phyloP scores from a whole-genome alignment of 176 grass and related monocot genomes.

The Aechmea fasciata region DNA sequence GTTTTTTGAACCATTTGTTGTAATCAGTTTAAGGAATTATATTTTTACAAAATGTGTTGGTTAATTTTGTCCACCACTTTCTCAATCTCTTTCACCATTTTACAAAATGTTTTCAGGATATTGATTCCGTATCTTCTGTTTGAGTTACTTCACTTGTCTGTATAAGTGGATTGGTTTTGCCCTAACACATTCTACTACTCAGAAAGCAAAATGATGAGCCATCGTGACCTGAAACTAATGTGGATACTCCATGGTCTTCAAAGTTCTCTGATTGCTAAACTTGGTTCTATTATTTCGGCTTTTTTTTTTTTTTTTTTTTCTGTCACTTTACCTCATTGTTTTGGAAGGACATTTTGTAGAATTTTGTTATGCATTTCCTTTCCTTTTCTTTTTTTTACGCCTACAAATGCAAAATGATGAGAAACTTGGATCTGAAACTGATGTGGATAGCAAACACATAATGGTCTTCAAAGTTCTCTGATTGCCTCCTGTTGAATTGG shows the following conservation, averaged over 20 bases:
- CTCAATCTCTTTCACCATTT: too few species aligned
- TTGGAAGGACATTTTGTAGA: neutral
- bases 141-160: too few species aligned
- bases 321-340: neutral
- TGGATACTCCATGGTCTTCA: conserved; percentile 8
- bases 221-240: conserved; percentile 4
- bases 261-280: conserved; percentile 10
- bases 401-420: conserved; percentile 5
- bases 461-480: conserved; percentile 14
- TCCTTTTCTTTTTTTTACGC: neutral
- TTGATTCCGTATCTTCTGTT: too few species aligned
- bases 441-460: conserved; percentile 9
- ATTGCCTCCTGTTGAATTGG: neutral
- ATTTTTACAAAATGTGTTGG: too few species aligned
- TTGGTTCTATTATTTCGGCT: neutral
- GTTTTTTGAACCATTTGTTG: too few species aligned
- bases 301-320: neutral
- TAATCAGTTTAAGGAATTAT: too few species aligned
- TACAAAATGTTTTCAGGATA: too few species aligned
- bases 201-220: conserved; percentile 9
- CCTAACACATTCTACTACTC: neutral
- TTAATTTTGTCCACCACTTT: too few species aligned
- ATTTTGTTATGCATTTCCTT: neutral
- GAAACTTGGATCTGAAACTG: neutral
- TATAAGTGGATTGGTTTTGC: too few species aligned